phyloP scores from a whole-genome alignment of 2,329 filamentous ascomycete species.

The Capronia americana region DNA sequence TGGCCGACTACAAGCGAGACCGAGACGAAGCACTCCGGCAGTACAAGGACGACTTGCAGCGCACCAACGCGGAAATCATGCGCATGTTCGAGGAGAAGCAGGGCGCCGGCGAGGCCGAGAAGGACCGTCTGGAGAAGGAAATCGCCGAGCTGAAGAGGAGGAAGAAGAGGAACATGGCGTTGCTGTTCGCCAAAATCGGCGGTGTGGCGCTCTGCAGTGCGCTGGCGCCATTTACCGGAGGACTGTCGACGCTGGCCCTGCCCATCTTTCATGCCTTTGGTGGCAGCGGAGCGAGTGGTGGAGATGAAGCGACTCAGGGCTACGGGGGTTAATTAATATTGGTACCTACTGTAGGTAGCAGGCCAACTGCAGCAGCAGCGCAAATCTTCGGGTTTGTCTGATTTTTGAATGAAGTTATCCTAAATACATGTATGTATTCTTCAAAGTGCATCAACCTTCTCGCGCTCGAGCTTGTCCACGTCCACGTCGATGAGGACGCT shows the following conservation, averaged over 20 bases:
- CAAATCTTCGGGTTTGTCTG: conserved; percentile 2
- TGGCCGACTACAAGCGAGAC: conserved; percentile 3
- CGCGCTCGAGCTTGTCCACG: too few relatives aligned
- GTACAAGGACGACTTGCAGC: conserved; percentile 3
- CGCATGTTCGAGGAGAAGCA: not conserved
- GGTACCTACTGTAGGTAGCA: too few relatives aligned
- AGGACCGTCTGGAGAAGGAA: not conserved
- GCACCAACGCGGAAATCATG: not conserved
- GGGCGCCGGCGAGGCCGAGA: not conserved
- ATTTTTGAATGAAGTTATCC: not conserved
- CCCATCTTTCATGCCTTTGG: conserved; percentile 1
- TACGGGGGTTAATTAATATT: not conserved
- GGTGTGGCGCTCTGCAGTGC: not conserved
- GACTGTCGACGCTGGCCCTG: not conserved
- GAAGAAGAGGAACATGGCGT: conserved; percentile 2
- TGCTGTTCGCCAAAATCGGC: conserved; percentile 1
- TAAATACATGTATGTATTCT: not conserved
- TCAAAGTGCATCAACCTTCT: not conserved
- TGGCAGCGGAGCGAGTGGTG: not conserved
- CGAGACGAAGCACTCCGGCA: not conserved
- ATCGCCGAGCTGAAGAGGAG: conserved; percentile 2
- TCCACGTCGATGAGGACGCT: too few relatives aligned
- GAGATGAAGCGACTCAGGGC: not conserved
- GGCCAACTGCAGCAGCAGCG: too few relatives aligned
- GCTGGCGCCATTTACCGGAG: not conserved